phyloP scores from a whole-genome alignment of 2,329 filamentous ascomycete species.

The Talaromyces sp. region DNA sequence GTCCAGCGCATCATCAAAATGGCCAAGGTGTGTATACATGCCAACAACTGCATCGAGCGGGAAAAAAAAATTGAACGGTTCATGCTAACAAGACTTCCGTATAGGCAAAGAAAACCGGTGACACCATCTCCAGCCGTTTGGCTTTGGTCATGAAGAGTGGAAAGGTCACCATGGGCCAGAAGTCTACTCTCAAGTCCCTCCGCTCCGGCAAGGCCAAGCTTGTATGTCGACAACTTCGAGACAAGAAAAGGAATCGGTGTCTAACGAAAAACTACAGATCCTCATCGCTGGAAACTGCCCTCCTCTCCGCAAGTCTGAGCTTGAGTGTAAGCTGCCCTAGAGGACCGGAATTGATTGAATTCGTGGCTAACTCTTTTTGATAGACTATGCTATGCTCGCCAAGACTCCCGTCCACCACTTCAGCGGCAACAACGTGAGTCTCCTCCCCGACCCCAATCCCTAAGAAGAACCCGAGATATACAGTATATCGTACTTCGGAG shows the following conservation, averaged over 20 bases:
- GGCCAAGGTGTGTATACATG: constrained; percentile 15
- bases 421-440: constrained; percentile 96
- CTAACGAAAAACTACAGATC: constrained; percentile 47
- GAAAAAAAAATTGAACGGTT: background rate
- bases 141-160: constrained; percentile 31
- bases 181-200: constrained; percentile 84
- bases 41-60: background rate
- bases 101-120: constrained; percentile 18
- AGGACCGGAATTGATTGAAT: background rate
- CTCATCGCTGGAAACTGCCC: constrained; percentile 95
- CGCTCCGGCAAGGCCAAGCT: constrained; percentile 98
- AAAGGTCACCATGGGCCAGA: constrained; percentile 79
- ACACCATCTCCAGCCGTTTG: constrained; percentile 19
- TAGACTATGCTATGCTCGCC: constrained; percentile 50
- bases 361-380: background rate
- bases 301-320: constrained; percentile 94
- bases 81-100: background rate
- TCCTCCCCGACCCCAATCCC: background rate
- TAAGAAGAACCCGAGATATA: constrained; percentile 17
- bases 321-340: constrained; percentile 62
- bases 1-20: constrained; percentile 14
- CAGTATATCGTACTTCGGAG: constrained; percentile 18
- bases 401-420: constrained; percentile 98
- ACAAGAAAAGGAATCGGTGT: background rate
- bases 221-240: background rate